phyloP scores from a whole-genome alignment of 2,329 filamentous ascomycete genomes.

The Sclerotiophoma versabilis region DNA sequence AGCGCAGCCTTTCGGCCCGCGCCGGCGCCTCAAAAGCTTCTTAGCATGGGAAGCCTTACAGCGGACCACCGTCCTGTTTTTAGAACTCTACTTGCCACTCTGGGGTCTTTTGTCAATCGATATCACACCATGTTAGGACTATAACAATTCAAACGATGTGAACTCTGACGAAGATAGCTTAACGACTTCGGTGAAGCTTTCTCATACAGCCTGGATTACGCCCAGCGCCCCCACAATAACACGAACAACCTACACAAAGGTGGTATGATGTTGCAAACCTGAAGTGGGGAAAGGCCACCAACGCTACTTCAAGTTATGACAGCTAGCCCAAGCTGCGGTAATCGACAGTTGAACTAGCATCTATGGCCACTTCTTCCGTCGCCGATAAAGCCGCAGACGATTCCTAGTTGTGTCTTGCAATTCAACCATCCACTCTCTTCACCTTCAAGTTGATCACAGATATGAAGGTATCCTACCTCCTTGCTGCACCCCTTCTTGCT shows the following conservation, averaged over 20 bases:
- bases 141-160: too few species aligned
- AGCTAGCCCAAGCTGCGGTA: background rate
- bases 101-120: background rate
- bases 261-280: background rate
- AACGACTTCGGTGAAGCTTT: too few species aligned
- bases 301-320: background rate
- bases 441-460: background rate
- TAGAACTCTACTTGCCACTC: background rate
- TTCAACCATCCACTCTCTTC: background rate
- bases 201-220: too few species aligned
- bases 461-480: background rate
- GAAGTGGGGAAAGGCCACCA: background rate
- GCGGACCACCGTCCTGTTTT: background rate
- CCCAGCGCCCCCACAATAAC: too few species aligned
- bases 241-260: too few species aligned
- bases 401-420: background rate
- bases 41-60: constrained; percentile 1
- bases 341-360: background rate
- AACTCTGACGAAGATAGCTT: too few species aligned
- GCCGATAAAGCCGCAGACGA: background rate
- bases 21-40: background rate
- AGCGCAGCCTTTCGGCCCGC: background rate
- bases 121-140: background rate
- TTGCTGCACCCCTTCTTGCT: background rate
- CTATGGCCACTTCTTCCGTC: background rate